Evolutionary conservation across 73 alveolate species (phyloP).

Genomic region (Blepharisma japonicum): DNA sequence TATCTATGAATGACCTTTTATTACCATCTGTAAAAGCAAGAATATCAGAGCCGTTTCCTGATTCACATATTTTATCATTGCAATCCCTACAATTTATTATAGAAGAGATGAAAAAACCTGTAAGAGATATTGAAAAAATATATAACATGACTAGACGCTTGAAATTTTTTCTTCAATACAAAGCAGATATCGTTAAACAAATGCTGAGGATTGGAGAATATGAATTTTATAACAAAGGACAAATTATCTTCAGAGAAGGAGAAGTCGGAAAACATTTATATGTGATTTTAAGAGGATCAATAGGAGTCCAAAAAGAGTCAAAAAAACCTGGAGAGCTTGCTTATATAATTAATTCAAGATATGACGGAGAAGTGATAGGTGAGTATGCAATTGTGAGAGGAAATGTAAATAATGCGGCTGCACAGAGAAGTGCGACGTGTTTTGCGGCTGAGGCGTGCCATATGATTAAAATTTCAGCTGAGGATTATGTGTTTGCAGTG

Average conservation of each 20-base stretch:
- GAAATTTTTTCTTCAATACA: too few species aligned
- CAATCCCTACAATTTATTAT: too few species aligned
- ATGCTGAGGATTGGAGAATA: too few species aligned
- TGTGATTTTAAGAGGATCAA: constrained; percentile 21
- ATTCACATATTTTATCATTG: too few species aligned
- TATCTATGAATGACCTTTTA: too few species aligned
- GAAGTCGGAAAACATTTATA: not conserved
- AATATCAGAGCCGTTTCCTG: too few species aligned
- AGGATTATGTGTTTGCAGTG: not conserved
- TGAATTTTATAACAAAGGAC: not conserved
- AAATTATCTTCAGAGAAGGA: constrained; percentile 7
- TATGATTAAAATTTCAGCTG: not conserved
- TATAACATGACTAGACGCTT: too few species aligned
- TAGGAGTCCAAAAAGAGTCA: not conserved
- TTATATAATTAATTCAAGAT: not conserved
- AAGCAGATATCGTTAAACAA: too few species aligned
- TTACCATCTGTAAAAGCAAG: too few species aligned
- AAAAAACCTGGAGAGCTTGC: not conserved
- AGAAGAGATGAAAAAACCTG: too few species aligned
- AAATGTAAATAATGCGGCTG: not conserved
- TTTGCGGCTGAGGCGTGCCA: not conserved
- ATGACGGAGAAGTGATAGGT: constrained; percentile 11
- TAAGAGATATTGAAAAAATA: too few species aligned
- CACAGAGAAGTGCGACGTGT: not conserved
- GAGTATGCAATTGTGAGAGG: not conserved